These are phyloP conservation scores for Vinca minor DNA, from an alignment of 257 asterid genomes.

Conservation along the genomic window DNA sequence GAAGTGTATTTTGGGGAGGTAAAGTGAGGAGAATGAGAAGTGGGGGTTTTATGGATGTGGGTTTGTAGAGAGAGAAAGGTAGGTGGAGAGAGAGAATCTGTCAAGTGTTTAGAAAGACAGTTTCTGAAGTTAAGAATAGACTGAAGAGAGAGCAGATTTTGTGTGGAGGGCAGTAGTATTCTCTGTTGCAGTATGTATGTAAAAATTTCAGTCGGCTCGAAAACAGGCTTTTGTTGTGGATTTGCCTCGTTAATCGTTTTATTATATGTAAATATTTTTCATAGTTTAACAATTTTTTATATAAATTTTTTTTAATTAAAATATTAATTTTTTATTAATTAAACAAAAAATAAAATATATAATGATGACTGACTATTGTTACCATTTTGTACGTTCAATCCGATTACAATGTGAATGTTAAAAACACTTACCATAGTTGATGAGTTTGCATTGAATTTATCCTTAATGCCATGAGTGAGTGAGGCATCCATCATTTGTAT, in stretches of 20 bases:
- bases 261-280: too few relatives aligned
- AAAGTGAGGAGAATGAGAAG: neutral
- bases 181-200: constrained; percentile 4
- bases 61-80: neutral
- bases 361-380: too few relatives aligned
- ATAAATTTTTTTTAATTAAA: too few relatives aligned
- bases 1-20: neutral
- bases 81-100: constrained; percentile 18
- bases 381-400: too few relatives aligned
- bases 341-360: too few relatives aligned
- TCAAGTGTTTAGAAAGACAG: constrained; percentile 27
- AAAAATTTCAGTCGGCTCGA: constrained; percentile 57
- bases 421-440: too few relatives aligned
- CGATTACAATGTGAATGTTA: too few relatives aligned
- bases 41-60: constrained; percentile 27
- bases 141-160: constrained; percentile 50
- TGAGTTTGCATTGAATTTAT: constrained; percentile 2
- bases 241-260: too few relatives aligned
- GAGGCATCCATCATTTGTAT: neutral
- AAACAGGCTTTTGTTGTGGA: constrained; percentile 31
- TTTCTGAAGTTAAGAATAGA: constrained; percentile 33
- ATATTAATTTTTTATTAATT: too few relatives aligned
- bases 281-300: too few relatives aligned
- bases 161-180: constrained; percentile 17
- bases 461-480: neutral